Conservation (phyloP, 371 early-diverging fungal genomes). For the Lichtheimia hyalospora region DNA sequence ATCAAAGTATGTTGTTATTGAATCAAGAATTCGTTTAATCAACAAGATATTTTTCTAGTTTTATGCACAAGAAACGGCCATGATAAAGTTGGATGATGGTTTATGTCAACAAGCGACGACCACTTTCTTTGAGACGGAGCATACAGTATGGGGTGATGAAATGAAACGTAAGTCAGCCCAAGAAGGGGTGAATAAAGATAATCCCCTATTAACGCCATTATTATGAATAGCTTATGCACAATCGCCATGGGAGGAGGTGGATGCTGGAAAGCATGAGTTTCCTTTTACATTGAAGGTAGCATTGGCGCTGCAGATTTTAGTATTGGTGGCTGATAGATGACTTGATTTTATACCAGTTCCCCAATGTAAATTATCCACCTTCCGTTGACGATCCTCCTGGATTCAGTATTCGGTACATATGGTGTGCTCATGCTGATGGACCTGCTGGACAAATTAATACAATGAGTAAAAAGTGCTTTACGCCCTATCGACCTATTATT, state of each 20-base stretch:
- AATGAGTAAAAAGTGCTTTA: slow-evolving; percentile 22
- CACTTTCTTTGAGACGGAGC: slow-evolving; percentile 32
- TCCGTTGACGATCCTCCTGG: slow-evolving; percentile 30
- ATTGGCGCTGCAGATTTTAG: no score
- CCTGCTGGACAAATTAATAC: slow-evolving; percentile 28
- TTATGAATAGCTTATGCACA: neutral
- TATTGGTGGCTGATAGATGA: neutral
- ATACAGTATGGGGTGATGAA: slow-evolving; percentile 33
- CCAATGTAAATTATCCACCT: slow-evolving; percentile 39
- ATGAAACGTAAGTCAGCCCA: slow-evolving; percentile 21
- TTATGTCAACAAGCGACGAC: slow-evolving; percentile 24
- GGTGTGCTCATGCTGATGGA: slow-evolving; percentile 51
- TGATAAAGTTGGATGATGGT: slow-evolving; percentile 16
- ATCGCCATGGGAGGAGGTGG: slow-evolving; percentile 25
- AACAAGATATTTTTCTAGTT: slow-evolving; percentile 22
- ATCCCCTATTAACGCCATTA: neutral
- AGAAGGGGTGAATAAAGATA: no score
- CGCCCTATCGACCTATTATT: slow-evolving; percentile 27
- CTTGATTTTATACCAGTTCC: slow-evolving; percentile 20
- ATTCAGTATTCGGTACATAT: slow-evolving; percentile 36
- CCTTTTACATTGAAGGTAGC: slow-evolving; percentile 52
- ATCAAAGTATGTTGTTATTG: slow-evolving; percentile 28
- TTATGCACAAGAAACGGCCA: slow-evolving; percentile 43
- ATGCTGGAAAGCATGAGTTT: slow-evolving; percentile 30
- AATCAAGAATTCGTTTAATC: no score